These are phyloP conservation scores for Collariella sp. DNA, from an alignment of 495 filamentous ascomycete species.

Conservation along the genomic window DNA sequence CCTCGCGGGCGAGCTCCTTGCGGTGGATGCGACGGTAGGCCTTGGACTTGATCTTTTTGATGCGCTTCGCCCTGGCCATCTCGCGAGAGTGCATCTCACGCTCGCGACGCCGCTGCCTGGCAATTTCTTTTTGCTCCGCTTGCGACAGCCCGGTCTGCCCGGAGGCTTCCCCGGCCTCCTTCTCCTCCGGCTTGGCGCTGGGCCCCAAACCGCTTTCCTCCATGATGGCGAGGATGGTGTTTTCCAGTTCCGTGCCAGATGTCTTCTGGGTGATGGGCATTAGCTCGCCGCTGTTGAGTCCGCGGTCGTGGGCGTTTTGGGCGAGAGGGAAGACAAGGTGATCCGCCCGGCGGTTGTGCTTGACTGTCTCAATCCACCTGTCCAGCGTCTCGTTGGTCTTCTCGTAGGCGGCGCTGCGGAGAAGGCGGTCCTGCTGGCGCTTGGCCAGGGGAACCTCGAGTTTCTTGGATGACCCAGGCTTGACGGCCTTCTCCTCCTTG, in stretches of 20 bases:
- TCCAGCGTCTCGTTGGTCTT: slow-evolving; percentile 86
- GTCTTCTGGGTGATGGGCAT: slow-evolving; percentile 45
- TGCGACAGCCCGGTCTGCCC: slow-evolving; percentile 60
- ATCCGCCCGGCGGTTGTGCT: slow-evolving; percentile 83
- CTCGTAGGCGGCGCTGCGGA: slow-evolving; percentile 77
- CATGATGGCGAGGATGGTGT: slow-evolving; percentile 74
- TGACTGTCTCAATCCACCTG: slow-evolving; percentile 90
- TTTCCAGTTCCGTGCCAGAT: slow-evolving; percentile 73
- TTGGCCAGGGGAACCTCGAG: slow-evolving; percentile 79
- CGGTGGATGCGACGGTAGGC: slow-evolving; percentile 85
- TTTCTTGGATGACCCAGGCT: slow-evolving; percentile 56
- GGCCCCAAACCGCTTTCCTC: slow-evolving; percentile 72
- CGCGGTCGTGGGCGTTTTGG: slow-evolving; percentile 52
- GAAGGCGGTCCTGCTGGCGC: slow-evolving; percentile 78
- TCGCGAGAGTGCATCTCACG: slow-evolving; percentile 88
- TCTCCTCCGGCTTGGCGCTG: slow-evolving; percentile 34
- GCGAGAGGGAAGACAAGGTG: slow-evolving; percentile 85
- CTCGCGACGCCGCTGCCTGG: slow-evolving; percentile 66
- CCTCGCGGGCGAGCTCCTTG: slow-evolving; percentile 67
- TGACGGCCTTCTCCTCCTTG: slow-evolving; percentile 43
- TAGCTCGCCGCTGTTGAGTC: slow-evolving; percentile 43
- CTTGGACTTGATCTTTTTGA: slow-evolving; percentile 98
- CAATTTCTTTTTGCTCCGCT: slow-evolving; percentile 61
- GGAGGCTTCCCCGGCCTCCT: slow-evolving; percentile 56
- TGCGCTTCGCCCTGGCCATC: slow-evolving; percentile 75